These are phyloP conservation scores for Malus sieversii DNA, from an alignment of 306 rosid species.

Conservation along the genomic window DNA sequence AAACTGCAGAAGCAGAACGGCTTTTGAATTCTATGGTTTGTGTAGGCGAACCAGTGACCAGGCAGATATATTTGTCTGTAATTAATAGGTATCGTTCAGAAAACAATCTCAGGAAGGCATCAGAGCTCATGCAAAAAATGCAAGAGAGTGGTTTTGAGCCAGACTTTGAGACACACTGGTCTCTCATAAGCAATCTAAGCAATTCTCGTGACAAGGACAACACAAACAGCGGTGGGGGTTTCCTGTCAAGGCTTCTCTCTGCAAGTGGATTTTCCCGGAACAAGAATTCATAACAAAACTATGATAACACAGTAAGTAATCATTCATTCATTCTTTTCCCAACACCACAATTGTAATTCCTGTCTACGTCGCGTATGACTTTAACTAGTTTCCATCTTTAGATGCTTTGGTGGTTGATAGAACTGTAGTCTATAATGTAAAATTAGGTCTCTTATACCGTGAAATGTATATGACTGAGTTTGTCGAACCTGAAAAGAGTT, in stretches of 20 bases:
- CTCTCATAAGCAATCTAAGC: constrained; percentile 68
- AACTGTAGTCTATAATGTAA: neutral
- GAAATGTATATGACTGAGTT: neutral
- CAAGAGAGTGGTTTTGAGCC: constrained; percentile 69
- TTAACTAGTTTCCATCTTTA: neutral
- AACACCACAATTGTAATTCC: neutral
- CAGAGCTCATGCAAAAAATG: constrained; percentile 68
- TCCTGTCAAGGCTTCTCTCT: constrained; percentile 73
- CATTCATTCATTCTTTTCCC: neutral
- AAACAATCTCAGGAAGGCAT: constrained; percentile 57
- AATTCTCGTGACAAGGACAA: constrained; percentile 26
- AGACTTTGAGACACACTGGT: constrained; percentile 90
- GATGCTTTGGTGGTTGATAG: neutral
- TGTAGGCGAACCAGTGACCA: constrained; percentile 57
- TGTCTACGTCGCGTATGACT: neutral
- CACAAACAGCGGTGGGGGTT: constrained; percentile 42
- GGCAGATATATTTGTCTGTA: constrained; percentile 49
- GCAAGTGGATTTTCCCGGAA: constrained; percentile 48
- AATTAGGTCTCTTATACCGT: neutral
- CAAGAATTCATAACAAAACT: constrained; percentile 6
- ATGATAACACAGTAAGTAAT: neutral
- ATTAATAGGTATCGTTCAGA: constrained; percentile 42
- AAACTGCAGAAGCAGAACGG: constrained; percentile 61
- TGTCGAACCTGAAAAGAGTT: neutral
- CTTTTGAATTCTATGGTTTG: constrained; percentile 38